Base-by-base conservation (phyloP, 2,329 filamentous ascomycete species). In the Fusarium sp. region DNA sequence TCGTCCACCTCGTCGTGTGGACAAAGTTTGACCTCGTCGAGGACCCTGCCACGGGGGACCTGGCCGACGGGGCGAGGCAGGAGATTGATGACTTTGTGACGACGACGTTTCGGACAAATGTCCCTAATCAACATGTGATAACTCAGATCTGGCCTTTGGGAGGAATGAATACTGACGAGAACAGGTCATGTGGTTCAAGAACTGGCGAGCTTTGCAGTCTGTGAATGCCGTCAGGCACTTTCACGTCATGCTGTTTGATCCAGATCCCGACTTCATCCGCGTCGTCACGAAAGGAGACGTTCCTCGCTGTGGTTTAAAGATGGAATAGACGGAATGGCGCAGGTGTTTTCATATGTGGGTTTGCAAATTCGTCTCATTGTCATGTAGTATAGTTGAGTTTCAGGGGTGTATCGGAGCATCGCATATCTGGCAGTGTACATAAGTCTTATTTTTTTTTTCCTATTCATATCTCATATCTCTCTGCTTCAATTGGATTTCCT, bases 181-280 rank as follows among this genome's bases (percentile, higher is more conserved):
- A n/a, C 43, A 85, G 82, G 79, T 85, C 24, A 73, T 82, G 64
- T 82, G 80, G 81, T 90, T 93, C 64, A 84, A 94, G 85, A 98
- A 98, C 80, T 98, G 95, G 95, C 89, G 87, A 64, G 90, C 89
- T 18, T 85, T 98, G 75, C 98, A 98, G 85, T 97, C 93, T 27
- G 90, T 98, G 31, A 91, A 95, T 77, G 91, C 93, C 1, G 90
- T 98, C 13, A 95, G 98, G 86, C 96, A 98, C 82, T 97, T 98
- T 80, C 96, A 98, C 82, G 92, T 98, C 79, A 95, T 98, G 95
- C 86, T 98, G 64, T 93, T 92, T 81, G 88, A 94, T 76, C 92
- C 95, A 1, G 92, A 96, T 77, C 85, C 87, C 43, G 87, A 85
- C 5, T 94, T 97, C 75, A 83, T 98, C 54, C 84, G 85, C 61